Evolutionary conservation across 139 green algal species (phyloP).

Genomic region (Chlamydomonas sphaeroides): DNA sequence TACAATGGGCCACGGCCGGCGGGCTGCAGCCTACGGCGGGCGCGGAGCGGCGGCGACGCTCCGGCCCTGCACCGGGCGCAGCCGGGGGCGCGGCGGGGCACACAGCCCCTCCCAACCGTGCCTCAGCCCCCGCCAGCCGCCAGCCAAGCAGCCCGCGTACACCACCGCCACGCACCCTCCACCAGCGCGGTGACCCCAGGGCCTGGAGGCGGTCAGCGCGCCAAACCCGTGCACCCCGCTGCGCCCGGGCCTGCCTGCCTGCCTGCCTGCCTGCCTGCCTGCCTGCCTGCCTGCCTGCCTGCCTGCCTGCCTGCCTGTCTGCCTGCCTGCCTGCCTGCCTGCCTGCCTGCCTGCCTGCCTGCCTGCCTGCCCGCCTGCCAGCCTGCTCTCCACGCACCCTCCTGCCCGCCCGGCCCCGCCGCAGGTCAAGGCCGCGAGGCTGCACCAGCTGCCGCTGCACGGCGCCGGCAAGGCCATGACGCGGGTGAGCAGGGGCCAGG

Average conservation of each 20-base stretch:
- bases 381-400: too few species aligned
- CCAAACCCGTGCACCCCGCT: too few species aligned
- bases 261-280: background rate
- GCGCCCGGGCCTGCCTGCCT: background rate
- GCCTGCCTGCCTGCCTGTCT: background rate
- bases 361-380: background rate
- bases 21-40: too few species aligned
- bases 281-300: background rate
- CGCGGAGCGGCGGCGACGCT: background rate
- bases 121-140: too few species aligned
- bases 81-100: background rate
- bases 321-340: background rate
- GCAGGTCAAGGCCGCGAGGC: constrained; percentile 42
- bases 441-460: constrained; percentile 38
- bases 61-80: background rate
- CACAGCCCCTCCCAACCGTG: too few species aligned
- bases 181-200: too few species aligned
- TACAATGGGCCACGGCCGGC: too few species aligned
- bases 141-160: too few species aligned
- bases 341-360: background rate
- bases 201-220: too few species aligned
- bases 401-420: too few species aligned
- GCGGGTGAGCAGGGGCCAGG: too few species aligned
- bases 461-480: constrained; percentile 36
- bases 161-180: too few species aligned